phyloP scores from a whole-genome alignment of 768 basidiomycete species.

The Lentinula boryana region DNA sequence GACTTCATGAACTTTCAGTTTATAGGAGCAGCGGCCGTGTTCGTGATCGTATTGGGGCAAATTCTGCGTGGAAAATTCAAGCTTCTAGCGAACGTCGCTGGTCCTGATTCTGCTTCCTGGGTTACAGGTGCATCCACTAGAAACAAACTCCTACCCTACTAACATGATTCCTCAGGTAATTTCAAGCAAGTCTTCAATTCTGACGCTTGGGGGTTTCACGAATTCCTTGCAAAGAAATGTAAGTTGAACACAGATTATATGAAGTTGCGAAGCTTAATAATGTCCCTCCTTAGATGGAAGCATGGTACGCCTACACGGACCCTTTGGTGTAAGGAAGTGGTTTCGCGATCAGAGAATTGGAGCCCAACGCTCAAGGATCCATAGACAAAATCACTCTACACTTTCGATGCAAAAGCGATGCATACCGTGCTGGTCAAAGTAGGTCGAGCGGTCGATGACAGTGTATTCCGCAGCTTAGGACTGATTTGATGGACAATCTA shows the following conservation, averaged over 20 bases:
- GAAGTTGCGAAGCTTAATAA: not conserved
- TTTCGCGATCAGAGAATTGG: too few relatives aligned
- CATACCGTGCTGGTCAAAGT: constrained; percentile 4
- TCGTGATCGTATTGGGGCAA: not conserved
- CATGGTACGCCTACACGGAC: not conserved
- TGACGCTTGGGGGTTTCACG: not conserved
- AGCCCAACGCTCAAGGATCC: too few relatives aligned
- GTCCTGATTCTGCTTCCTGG: not conserved
- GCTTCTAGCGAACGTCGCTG: not conserved
- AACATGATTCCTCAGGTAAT: not conserved
- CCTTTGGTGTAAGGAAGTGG: not conserved
- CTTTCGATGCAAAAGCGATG: not conserved
- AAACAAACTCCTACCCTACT: too few relatives aligned
- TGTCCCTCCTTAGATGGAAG: not conserved
- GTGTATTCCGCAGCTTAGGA: not conserved
- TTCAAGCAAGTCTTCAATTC: not conserved
- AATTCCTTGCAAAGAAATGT: not conserved
- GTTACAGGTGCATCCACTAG: not conserved
- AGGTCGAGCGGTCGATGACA: too few relatives aligned
- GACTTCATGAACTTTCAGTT: not conserved
- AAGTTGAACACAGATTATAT: not conserved
- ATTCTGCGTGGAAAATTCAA: not conserved
- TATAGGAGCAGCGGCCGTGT: not conserved
- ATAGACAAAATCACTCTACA: not conserved
- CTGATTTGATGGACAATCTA: not conserved